These are phyloP conservation scores for Nicotiana benthamiana DNA, from an alignment of 257 asterid species.

Conservation along the genomic window DNA sequence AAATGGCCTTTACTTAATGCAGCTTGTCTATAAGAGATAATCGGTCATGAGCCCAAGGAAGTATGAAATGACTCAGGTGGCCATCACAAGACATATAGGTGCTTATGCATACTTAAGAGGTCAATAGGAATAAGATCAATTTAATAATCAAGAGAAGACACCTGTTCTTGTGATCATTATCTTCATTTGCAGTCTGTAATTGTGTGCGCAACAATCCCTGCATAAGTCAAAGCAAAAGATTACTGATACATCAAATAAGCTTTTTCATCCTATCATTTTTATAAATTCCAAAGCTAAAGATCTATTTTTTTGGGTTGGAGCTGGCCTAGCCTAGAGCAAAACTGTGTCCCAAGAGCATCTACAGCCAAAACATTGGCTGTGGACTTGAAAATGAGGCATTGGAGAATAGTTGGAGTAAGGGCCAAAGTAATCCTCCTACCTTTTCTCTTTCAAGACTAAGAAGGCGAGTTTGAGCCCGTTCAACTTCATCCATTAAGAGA, in stretches of 20 bases:
- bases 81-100: neutral
- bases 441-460: constrained; percentile 94
- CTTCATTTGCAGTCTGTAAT: constrained; percentile 75
- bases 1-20: neutral
- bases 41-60: neutral
- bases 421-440: constrained; percentile 29
- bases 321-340: neutral
- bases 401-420: neutral
- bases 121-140: neutral
- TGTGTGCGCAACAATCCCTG: constrained; percentile 87
- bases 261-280: neutral
- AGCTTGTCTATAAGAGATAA: neutral
- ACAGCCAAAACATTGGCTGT: neutral
- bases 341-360: neutral
- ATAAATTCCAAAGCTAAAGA: neutral
- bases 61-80: neutral
- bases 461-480: constrained; percentile 93
- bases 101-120: neutral
- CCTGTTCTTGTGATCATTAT: constrained; percentile 78
- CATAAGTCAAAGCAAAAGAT: constrained; percentile 8
- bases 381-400: neutral
- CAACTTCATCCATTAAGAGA: constrained; percentile 96
- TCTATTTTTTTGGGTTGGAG: neutral
- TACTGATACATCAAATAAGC: neutral
- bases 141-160: constrained; percentile 16